Evolutionary conservation across 768 basidiomycete genomes (phyloP), one percentile per base, ranked within the genome.

Genomic region (Panus rudis): DNA sequence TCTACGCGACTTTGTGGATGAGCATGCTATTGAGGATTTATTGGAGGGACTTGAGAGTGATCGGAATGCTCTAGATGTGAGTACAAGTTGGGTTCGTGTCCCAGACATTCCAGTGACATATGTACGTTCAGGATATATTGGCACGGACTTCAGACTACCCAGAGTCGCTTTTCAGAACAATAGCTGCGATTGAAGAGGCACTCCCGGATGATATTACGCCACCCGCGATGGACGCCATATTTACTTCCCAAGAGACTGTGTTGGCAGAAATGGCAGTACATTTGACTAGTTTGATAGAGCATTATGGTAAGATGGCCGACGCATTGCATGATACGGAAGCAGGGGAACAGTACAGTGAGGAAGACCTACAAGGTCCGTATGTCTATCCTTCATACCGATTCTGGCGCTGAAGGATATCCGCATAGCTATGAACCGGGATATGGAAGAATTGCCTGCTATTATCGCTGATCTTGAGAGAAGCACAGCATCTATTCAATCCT

Each of bases 1-100:
- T 0, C 56, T 91, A 25, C 75, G 89, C 25, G 87, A 91, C 57
- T 91, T 92, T 59, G 84, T 90, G 26, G 85, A 90, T 52, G 89
- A 92, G 52, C 72, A 79, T 23, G 83, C 79, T 6, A 79, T 91
- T 27, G 89, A 92, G 41, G 83, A 86, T 48, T 71, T 79, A 16
- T 57, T 84, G 35, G 89, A 91, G 42, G 70, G 68, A 1, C 76
- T 91, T 37, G 89, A 92, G 53, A 71, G 66, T 43, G 84, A 89
- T 43, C 68, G 86, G 37, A 69, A 66, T 48, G 66, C 68, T 23
- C 63, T 91, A 27, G 87, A 91, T 45, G 87, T 86, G 48, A 43
- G 79, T 65, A 11, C 32, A n/a, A n/a, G n/a, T n/a, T n/a, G n/a
- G n/a, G n/a, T n/a, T 19, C 14, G 17, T 14, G 13, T 13, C 38